A percentile compares a stretch with the other conserved stretches of the same genome.
These are phyloP conservation scores for Pholiota molesta DNA, from an alignment of 768 basidiomycete genomes.

Conservation along the genomic window DNA sequence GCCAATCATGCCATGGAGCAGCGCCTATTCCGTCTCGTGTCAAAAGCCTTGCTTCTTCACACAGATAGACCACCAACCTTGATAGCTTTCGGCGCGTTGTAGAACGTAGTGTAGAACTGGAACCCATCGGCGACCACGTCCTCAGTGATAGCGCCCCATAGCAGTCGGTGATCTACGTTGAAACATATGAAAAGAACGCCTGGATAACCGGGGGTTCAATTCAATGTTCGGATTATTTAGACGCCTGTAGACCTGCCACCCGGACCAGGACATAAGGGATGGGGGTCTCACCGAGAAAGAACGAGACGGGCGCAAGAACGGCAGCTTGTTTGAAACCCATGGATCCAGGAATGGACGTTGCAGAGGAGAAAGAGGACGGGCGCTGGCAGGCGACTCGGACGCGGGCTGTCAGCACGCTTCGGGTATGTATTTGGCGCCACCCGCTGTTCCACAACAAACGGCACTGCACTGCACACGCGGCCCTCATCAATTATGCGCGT, in stretches of 20 bases:
- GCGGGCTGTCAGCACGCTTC: not conserved
- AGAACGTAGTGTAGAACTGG: constrained; percentile 92
- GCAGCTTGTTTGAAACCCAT: constrained; percentile 93
- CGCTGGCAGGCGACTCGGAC: not conserved
- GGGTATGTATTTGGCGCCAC: not conserved
- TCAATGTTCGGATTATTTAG: not conserved
- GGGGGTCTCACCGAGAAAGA: constrained; percentile 71
- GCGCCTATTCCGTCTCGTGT: constrained; percentile 52
- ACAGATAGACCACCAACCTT: constrained; percentile 59
- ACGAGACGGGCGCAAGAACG: constrained; percentile 85
- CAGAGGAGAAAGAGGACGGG: not conserved
- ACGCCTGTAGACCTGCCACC: too few relatives aligned
- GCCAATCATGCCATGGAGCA: constrained; percentile 84
- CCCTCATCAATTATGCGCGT: constrained; percentile 6
- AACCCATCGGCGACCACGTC: constrained; percentile 75
- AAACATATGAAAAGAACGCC: constrained; percentile 85
- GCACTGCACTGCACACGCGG: constrained; percentile 3
- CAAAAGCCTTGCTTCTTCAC: not conserved
- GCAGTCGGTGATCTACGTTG: constrained; percentile 84
- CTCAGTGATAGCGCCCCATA: constrained; percentile 71
- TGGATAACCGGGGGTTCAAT: constrained; percentile 31
- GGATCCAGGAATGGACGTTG: constrained; percentile 11
- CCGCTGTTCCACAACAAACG: constrained; percentile 12
- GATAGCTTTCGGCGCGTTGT: constrained; percentile 90
- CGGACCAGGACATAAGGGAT: not conserved